Conservation (phyloP, 164 flowering plant species). For the Nelumbo lutea region DNA sequence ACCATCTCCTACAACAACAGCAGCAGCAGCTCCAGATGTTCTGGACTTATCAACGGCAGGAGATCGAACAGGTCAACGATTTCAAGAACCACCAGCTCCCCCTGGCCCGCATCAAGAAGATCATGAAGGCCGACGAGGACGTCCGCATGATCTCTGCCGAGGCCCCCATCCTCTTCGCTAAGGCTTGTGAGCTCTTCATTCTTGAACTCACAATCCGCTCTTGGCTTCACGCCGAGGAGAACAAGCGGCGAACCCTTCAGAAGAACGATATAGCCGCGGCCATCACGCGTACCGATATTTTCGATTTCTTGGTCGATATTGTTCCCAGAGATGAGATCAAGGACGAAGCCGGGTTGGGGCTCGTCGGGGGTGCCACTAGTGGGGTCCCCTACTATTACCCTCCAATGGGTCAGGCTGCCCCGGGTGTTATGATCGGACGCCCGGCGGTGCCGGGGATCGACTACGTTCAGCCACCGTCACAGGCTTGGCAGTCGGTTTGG, state of each 20-base stretch:
- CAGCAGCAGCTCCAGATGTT: conserved; percentile 73
- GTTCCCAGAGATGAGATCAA: conserved; percentile 42
- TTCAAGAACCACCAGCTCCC: conserved; percentile 83
- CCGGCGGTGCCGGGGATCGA: conserved; percentile 42
- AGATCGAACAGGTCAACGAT: conserved; percentile 43
- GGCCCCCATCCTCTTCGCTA: conserved; percentile 71
- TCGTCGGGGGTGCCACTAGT: conserved; percentile 33
- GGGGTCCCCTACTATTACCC: conserved; percentile 47
- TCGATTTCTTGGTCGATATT: too few species aligned
- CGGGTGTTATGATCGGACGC: conserved; percentile 47
- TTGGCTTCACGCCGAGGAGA: conserved; percentile 57
- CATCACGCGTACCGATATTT: conserved; percentile 48
- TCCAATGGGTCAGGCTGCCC: conserved; percentile 41
- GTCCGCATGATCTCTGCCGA: conserved; percentile 82
- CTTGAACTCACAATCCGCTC: conserved; percentile 68
- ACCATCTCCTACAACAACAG: conserved; percentile 67
- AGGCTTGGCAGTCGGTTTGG: conserved; percentile 39
- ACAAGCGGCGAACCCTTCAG: conserved; percentile 41
- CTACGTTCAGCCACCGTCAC: conserved; percentile 39
- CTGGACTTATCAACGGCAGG: conserved; percentile 65
- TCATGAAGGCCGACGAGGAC: conserved; percentile 23
- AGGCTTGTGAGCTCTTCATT: conserved; percentile 77
- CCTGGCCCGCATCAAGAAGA: conserved; percentile 2
- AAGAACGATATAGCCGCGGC: conserved; percentile 79
- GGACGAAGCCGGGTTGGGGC: conserved; percentile 22